A percentile compares a stretch with the other conserved stretches of the same genome.
Conservation (phyloP, 2,329 filamentous ascomycete genomes). For the Aspergillus unguis region DNA sequence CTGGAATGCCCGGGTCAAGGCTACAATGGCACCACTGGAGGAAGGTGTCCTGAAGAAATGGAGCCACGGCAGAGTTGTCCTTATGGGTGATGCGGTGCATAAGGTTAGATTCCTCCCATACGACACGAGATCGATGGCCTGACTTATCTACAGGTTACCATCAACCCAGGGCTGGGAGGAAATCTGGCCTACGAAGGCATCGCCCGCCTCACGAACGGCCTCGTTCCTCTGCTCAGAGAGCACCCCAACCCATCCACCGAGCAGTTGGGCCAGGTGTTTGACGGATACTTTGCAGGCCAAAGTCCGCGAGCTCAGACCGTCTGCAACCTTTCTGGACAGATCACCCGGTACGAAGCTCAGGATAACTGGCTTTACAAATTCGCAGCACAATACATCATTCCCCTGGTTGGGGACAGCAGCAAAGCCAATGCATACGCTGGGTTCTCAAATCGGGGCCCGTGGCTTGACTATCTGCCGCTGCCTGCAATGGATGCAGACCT, state of each 20-base stretch:
- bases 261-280: background rate
- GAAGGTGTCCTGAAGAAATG: constrained; percentile 1
- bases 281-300: background rate
- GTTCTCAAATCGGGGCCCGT: background rate
- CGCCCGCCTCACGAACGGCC: background rate
- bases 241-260: background rate
- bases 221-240: background rate
- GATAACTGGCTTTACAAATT: constrained; percentile 2
- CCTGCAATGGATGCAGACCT: background rate
- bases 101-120: background rate
- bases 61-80: background rate
- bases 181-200: constrained; percentile 2
- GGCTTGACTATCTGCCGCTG: background rate
- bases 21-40: background rate
- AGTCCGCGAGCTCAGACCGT: background rate
- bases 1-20: constrained; percentile 4
- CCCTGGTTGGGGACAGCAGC: background rate
- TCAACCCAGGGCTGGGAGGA: constrained; percentile 1
- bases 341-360: constrained; percentile 1
- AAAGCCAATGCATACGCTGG: background rate
- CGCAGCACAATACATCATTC: background rate
- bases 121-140: background rate
- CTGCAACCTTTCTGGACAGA: background rate
- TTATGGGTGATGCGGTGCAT: constrained; percentile 3
- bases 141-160: background rate